phyloP scores from a whole-genome alignment of 2,329 filamentous ascomycete species.

The Blastomyces parvus region DNA sequence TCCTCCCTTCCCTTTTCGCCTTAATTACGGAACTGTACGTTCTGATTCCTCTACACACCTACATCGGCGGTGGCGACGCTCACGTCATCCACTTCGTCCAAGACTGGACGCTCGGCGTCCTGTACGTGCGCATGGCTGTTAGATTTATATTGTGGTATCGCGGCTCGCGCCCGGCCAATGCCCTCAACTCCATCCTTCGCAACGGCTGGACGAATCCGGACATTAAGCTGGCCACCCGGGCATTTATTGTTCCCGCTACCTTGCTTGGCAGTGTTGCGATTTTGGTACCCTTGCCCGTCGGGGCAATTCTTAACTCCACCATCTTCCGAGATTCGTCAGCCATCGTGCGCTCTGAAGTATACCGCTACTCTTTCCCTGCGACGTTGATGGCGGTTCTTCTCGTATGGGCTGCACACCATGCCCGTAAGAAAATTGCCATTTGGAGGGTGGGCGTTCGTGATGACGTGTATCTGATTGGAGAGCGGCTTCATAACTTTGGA shows the following conservation, averaged over 20 bases:
- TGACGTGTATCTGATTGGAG: constrained; percentile 92
- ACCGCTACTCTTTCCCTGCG: constrained; percentile 66
- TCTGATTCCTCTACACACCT: constrained; percentile 75
- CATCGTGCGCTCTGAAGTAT: constrained; percentile 37
- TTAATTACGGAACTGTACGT: constrained; percentile 79
- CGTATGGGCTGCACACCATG: constrained; percentile 32
- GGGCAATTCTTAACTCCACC: constrained; percentile 42
- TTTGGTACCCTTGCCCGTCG: constrained; percentile 53
- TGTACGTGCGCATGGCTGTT: constrained; percentile 74
- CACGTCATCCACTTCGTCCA: constrained; percentile 69
- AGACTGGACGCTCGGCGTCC: constrained; percentile 83
- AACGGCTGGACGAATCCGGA: constrained; percentile 73
- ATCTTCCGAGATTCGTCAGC: constrained; percentile 25
- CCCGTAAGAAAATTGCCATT: constrained; percentile 50
- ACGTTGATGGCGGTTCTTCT: constrained; percentile 47
- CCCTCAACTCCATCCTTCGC: constrained; percentile 63
- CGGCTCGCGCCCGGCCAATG: constrained; percentile 60
- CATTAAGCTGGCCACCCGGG: constrained; percentile 66
- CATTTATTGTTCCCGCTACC: constrained; percentile 69
- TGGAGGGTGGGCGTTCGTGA: constrained; percentile 81
- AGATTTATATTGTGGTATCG: constrained; percentile 60
- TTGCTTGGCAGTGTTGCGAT: constrained; percentile 56
- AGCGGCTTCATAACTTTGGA: constrained; percentile 89
- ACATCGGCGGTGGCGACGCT: constrained; percentile 41
- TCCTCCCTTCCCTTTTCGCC: constrained; percentile 72